A percentile compares a stretch with the other conserved stretches of the same genome.
Evolutionary conservation across 768 basidiomycete species (phyloP).

Genomic region (Phlebiopsis gigantea): DNA sequence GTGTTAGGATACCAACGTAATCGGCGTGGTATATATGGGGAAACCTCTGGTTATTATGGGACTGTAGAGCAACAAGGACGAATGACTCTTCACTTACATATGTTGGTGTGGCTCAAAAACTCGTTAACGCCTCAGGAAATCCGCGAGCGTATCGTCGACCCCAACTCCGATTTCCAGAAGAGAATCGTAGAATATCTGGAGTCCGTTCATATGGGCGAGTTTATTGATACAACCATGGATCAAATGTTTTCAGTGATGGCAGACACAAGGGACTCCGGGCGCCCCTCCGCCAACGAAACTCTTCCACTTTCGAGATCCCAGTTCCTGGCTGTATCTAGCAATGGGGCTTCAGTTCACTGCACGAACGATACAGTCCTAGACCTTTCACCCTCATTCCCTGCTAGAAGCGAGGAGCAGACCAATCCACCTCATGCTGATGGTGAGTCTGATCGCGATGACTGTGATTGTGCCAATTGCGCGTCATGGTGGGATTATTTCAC

Average conservation of each 20-base stretch:
- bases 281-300: too few species aligned
- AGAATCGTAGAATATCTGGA: constrained; percentile 28
- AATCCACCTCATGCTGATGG: too few species aligned
- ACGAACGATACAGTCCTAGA: too few species aligned
- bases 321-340: too few species aligned
- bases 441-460: too few species aligned
- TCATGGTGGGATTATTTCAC: constrained; percentile 1
- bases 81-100: constrained; percentile 17
- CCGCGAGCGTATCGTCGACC: constrained; percentile 21
- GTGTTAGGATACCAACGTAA: constrained; percentile 14
- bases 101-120: constrained; percentile 15
- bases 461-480: neutral
- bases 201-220: constrained; percentile 27
- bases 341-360: too few species aligned
- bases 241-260: too few species aligned
- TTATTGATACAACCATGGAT: constrained; percentile 20
- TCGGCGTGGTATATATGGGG: constrained; percentile 11
- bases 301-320: too few species aligned
- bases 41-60: constrained; percentile 11
- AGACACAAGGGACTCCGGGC: too few species aligned
- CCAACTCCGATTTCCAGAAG: constrained; percentile 21
- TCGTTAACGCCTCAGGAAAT: constrained; percentile 28
- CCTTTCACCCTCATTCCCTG: too few species aligned
- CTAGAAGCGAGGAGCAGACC: too few species aligned
- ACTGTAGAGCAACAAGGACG: constrained; percentile 15